phyloP scores from a whole-genome alignment of 2,329 filamentous ascomycete species.

The Exophiala sideris region DNA sequence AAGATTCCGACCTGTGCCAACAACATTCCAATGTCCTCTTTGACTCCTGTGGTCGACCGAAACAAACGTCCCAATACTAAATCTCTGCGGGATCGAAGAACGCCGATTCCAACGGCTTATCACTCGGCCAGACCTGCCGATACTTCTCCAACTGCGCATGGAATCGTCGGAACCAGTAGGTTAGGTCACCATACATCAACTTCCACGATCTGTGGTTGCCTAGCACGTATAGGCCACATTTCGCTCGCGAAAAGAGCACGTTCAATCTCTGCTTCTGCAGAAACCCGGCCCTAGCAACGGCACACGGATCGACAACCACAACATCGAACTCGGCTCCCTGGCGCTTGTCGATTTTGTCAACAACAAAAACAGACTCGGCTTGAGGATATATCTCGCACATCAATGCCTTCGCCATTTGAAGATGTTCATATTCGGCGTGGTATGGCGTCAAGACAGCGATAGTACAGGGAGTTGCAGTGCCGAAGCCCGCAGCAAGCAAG shows the following conservation, averaged over 20 bases:
- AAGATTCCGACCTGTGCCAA: too few relatives aligned
- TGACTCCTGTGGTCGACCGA: too few relatives aligned
- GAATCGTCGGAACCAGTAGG: neutral
- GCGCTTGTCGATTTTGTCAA: slow-evolving; percentile 3
- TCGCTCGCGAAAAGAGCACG: slow-evolving; percentile 10
- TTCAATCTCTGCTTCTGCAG: slow-evolving; percentile 6
- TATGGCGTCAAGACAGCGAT: slow-evolving; percentile 13
- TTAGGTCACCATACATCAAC: neutral
- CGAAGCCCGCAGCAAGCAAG: slow-evolving; percentile 6
- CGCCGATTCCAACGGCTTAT: neutral
- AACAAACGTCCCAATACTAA: too few relatives aligned
- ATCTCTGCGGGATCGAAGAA: neutral
- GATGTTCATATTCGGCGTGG: neutral
- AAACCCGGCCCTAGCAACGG: slow-evolving; percentile 2
- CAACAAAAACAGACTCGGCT: slow-evolving; percentile 2
- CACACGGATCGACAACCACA: slow-evolving; percentile 5
- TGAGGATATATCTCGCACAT: neutral
- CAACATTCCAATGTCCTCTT: too few relatives aligned
- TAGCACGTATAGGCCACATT: slow-evolving; percentile 9
- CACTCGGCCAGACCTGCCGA: neutral
- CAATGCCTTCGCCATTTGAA: neutral
- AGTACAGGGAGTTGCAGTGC: slow-evolving; percentile 3
- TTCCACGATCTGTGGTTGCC: slow-evolving; percentile 5
- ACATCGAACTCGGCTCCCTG: slow-evolving; percentile 12
- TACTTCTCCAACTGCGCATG: neutral